Base-by-base conservation (phyloP, 2,329 filamentous ascomycete genomes). In the Colletotrichum destructivum region DNA sequence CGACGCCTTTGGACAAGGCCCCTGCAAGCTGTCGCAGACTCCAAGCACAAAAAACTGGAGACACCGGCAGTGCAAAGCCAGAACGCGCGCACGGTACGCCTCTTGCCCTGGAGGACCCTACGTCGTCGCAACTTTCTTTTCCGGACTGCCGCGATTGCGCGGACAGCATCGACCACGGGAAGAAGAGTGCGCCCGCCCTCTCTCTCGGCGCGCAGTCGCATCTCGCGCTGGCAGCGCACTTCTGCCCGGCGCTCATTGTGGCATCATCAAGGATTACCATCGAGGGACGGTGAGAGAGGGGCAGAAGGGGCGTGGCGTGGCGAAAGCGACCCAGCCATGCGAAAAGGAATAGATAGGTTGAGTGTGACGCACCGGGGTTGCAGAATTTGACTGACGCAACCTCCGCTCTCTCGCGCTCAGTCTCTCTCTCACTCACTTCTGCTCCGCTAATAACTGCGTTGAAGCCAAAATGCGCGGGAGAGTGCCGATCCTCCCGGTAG, bases 311-410 rank as follows among this genome's bases (percentile, higher is more conserved):
- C 21, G 6, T 64, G 65, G 65, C 69, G 70, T 71, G 70, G 66
- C 66, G 31, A 72, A 72, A 66, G 31, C 61, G 44, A 54, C 65
- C 65, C 66, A 71, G 67, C 66, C 66, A 71, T 66, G 66, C 62
- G 61, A 64, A 60, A 57, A 46, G 46, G n/a, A 51, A 61, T 71
- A 65, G 35, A 61, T 71, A 65, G 35, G 59, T 56, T 66, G 66
- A 62, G 67, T 71, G 70, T 66, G 70, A 72, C 70, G 61, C 70
- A 71, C 70, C 62, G 62, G 66, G 70, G 70, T 66, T 71, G 70
- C 70, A 72, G 67, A 72, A 71, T 66, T 71, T 62, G 70, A 71
- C 66, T 57, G 66, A 66, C 46, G 59, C 42, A 31, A 51, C 63
- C 62, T 62, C 65, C 65, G 65, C 65, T 44, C 66, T 62, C 51